phyloP scores from a whole-genome alignment of 257 asterid species.

The Osmanthus fragrans region DNA sequence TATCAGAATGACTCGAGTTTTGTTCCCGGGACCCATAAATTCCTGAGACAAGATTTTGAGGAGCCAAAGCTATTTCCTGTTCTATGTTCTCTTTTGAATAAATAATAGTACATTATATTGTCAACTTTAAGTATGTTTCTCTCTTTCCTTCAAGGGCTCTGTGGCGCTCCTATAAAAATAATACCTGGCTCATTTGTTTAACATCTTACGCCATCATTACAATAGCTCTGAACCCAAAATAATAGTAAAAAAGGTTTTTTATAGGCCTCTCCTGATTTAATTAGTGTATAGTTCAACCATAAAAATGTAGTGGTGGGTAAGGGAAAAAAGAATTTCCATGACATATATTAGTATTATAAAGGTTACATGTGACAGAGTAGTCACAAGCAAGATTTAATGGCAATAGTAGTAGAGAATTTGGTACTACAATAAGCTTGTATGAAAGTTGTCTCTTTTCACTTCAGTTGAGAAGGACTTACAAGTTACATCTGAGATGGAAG shows the following conservation, averaged over 20 bases:
- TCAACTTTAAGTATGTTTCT: neutral
- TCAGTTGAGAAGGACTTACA: neutral
- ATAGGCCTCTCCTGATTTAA: neutral
- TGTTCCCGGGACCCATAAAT: neutral
- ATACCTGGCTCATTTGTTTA: neutral
- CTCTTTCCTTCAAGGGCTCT: conserved; percentile 4
- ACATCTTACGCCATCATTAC: neutral
- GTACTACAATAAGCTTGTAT: neutral
- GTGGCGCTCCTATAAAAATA: neutral
- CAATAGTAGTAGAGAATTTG: neutral
- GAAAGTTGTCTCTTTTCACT: too few species aligned
- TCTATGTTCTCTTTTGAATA: neutral
- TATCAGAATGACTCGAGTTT: neutral
- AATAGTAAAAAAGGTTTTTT: too few species aligned
- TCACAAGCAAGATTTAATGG: neutral
- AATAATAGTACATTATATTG: neutral
- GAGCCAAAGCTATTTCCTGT: neutral
- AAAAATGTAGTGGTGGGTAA: neutral
- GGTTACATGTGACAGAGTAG: neutral
- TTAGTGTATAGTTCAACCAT: neutral
- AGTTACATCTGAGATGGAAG: neutral
- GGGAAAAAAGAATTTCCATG: neutral
- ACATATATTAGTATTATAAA: too few species aligned
- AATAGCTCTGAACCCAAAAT: neutral
- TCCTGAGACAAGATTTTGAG: neutral